Conservation (phyloP, 345 rosid genomes). For the Lenwebbia sp. region DNA sequence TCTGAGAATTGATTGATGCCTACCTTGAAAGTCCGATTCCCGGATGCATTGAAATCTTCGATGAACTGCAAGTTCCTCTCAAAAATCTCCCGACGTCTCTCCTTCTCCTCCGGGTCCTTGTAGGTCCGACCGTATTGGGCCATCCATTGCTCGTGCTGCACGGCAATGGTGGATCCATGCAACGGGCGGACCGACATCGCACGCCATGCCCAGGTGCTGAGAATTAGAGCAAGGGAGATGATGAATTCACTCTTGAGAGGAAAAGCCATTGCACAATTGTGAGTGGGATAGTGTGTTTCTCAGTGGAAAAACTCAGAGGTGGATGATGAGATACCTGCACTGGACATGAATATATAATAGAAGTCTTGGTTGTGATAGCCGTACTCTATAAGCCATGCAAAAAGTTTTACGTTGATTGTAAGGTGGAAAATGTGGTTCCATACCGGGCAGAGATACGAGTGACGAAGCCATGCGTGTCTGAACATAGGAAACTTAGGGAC, state of each 20-base stretch:
- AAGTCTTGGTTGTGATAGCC: not conserved
- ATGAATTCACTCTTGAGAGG: not conserved
- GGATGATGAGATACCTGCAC: not conserved
- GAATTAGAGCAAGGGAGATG: not conserved
- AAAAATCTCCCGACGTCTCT: constrained; percentile 13
- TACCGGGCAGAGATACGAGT: not conserved
- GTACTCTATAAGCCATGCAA: not conserved
- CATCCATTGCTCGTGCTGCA: not conserved
- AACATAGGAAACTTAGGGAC: not conserved
- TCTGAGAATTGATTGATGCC: constrained; percentile 23
- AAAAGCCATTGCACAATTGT: not conserved
- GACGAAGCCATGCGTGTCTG: not conserved
- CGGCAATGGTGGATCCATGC: not conserved
- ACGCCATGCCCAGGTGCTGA: not conserved
- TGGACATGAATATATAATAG: not conserved
- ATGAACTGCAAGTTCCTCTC: constrained; percentile 15
- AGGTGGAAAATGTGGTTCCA: not conserved
- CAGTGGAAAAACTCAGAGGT: not conserved
- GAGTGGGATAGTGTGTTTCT: not conserved
- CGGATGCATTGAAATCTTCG: constrained; percentile 11
- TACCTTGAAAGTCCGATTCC: constrained; percentile 12
- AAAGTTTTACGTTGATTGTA: not conserved
- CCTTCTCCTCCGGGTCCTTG: constrained; percentile 10
- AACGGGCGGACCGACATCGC: not conserved
- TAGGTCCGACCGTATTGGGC: constrained; percentile 1